Conservation (phyloP, 1,139 yeast genomes). For the Taiozyma sp. region DNA sequence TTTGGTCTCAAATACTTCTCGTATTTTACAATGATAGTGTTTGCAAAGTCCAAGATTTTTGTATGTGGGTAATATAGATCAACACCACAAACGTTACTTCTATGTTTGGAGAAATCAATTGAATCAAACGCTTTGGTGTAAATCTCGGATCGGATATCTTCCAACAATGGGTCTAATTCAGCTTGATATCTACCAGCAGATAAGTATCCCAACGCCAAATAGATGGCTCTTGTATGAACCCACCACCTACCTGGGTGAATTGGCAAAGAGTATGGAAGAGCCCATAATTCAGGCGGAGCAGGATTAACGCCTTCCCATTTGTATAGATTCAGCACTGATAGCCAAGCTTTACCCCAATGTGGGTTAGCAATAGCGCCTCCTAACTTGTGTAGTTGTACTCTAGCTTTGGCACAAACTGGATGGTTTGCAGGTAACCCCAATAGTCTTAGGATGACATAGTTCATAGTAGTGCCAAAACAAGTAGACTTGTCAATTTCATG, state of each 20-base stretch:
- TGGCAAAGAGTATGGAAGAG: slow-evolving; percentile 75
- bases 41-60: slow-evolving; percentile 55
- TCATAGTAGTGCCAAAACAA: slow-evolving; percentile 89
- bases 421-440: slow-evolving; percentile 73
- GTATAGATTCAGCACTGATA: slow-evolving; percentile 73
- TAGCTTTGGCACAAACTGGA: slow-evolving; percentile 76
- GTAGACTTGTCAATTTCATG: slow-evolving; percentile 91
- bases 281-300: slow-evolving; percentile 95
- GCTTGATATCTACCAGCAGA: slow-evolving; percentile 55
- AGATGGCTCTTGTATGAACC: slow-evolving; percentile 96
- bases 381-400: slow-evolving; percentile 59
- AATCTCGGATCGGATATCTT: slow-evolving; percentile 69
- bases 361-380: slow-evolving; percentile 93
- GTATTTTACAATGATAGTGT: slow-evolving; percentile 54
- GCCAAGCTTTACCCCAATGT: slow-evolving; percentile 98
- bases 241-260: slow-evolving; percentile 98
- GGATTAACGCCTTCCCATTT: slow-evolving; percentile 98
- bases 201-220: slow-evolving; percentile 81
- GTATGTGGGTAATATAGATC: slow-evolving; percentile 96
- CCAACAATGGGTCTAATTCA: slow-evolving; percentile 58
- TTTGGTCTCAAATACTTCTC: slow-evolving; percentile 70
- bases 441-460: slow-evolving; percentile 74
- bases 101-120: slow-evolving; percentile 64
- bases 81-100: slow-evolving; percentile 86
- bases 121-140: slow-evolving; percentile 59